Evolutionary conservation across 2,329 filamentous ascomycete genomes (phyloP).

Genomic region (Alternaria panax): DNA sequence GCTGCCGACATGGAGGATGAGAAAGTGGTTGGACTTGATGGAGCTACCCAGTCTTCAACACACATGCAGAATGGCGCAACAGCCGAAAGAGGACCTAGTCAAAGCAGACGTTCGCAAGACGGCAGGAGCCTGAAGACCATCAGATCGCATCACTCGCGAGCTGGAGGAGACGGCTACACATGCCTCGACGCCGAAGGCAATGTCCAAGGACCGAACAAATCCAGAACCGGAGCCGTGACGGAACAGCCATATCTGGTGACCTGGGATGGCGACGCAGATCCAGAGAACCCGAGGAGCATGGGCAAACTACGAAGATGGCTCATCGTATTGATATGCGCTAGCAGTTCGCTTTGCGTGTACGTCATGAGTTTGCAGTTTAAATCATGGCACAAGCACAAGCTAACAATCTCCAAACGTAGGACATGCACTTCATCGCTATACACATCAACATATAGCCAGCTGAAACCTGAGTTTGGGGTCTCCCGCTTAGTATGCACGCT

Average conservation of each 20-base stretch:
- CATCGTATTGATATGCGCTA: conserved; percentile 76
- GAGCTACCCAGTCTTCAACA: background rate
- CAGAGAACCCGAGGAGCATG: conserved; percentile 76
- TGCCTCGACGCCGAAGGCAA: conserved; percentile 41
- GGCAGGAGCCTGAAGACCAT: conserved; percentile 25
- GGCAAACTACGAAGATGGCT: conserved; percentile 74
- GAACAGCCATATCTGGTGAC: conserved; percentile 69
- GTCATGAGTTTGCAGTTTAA: conserved; percentile 48
- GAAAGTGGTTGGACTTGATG: conserved; percentile 20
- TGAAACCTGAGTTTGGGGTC: conserved; percentile 76
- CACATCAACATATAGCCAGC: conserved; percentile 79
- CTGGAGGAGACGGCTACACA: conserved; percentile 50
- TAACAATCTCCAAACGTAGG: conserved; percentile 52
- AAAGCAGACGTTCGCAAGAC: conserved; percentile 27
- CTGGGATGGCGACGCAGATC: conserved; percentile 79
- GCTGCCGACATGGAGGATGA: conserved; percentile 22
- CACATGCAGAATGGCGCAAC: conserved; percentile 3
- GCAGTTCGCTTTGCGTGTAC: conserved; percentile 83
- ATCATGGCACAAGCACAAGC: background rate
- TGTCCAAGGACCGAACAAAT: conserved; percentile 26
- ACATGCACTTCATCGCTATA: conserved; percentile 90
- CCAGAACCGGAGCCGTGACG: conserved; percentile 24
- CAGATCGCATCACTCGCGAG: conserved; percentile 47
- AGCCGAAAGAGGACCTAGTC: conserved; percentile 4
- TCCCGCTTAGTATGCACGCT: conserved; percentile 77